phyloP scores from a whole-genome alignment of 805 yeast species.

The Candida fluviatilis region DNA sequence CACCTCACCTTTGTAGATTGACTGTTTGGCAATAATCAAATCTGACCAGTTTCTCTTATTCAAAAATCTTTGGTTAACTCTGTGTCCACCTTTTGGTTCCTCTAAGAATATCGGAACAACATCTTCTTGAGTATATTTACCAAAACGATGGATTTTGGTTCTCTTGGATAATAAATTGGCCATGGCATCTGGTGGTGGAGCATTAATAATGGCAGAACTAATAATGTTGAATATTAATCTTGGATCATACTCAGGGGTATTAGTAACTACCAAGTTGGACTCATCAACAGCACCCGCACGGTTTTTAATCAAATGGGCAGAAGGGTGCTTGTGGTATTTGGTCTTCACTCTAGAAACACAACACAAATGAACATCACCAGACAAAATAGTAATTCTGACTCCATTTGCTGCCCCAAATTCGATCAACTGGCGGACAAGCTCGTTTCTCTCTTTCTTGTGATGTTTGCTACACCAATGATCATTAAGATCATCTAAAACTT shows the following conservation, averaged over 20 bases:
- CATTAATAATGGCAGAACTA: slow-evolving; percentile 85
- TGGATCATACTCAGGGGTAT: slow-evolving; percentile 64
- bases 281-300: slow-evolving; percentile 25
- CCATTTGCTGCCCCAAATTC: slow-evolving; percentile 61
- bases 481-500: slow-evolving; percentile 85
- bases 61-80: slow-evolving; percentile 51
- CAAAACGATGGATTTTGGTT: slow-evolving; percentile 65
- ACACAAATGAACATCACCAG: slow-evolving; percentile 93
- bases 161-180: slow-evolving; percentile 68
- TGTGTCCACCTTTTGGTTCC: slow-evolving; percentile 50
- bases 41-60: slow-evolving; percentile 74
- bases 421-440: slow-evolving; percentile 55
- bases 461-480: slow-evolving; percentile 95
- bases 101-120: slow-evolving; percentile 64
- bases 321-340: slow-evolving; percentile 35
- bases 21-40: slow-evolving; percentile 48
- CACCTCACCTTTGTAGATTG: slow-evolving; percentile 18
- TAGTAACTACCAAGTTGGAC: slow-evolving; percentile 35
- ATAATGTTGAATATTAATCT: slow-evolving; percentile 77
- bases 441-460: slow-evolving; percentile 84
- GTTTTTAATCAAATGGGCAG: slow-evolving; percentile 17
- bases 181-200: slow-evolving; percentile 91
- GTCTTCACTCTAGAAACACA: slow-evolving; percentile 76
- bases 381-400: slow-evolving; percentile 74
- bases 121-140: slow-evolving; percentile 67